phyloP scores from a whole-genome alignment of 2,329 filamentous ascomycete genomes.

The Arthroderma uncinatum region DNA sequence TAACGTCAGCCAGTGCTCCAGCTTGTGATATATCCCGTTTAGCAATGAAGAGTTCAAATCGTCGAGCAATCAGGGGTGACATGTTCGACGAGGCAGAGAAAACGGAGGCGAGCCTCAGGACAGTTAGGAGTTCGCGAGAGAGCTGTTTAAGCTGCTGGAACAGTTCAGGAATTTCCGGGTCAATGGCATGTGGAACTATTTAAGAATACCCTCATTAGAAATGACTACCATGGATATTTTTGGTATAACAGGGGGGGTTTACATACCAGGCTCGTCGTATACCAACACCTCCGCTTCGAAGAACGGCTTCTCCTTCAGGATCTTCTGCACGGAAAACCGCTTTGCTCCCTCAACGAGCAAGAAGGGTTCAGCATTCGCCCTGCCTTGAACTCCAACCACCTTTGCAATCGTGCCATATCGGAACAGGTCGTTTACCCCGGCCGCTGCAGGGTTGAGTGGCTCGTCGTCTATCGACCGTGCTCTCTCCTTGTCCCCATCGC shows the following conservation, averaged over 20 bases:
- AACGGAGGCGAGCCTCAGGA: slow-evolving; percentile 75
- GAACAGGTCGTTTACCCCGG: slow-evolving; percentile 64
- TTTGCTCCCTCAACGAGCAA: slow-evolving; percentile 77
- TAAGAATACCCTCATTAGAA: background rate
- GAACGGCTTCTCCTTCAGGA: slow-evolving; percentile 68
- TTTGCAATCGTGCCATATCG: slow-evolving; percentile 70
- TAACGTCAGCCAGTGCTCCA: slow-evolving; percentile 83
- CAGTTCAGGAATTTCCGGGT: slow-evolving; percentile 55
- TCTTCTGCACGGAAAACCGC: slow-evolving; percentile 62
- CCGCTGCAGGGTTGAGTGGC: slow-evolving; percentile 48
- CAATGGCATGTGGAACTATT: slow-evolving; percentile 36
- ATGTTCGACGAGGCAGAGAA: slow-evolving; percentile 60
- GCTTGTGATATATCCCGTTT: slow-evolving; percentile 73
- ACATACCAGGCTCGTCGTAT: slow-evolving; percentile 57
- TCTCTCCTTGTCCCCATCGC: slow-evolving; percentile 46
- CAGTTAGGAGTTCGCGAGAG: slow-evolving; percentile 73
- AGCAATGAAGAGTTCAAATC: slow-evolving; percentile 77
- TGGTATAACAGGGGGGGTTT: background rate
- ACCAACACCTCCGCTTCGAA: slow-evolving; percentile 71
- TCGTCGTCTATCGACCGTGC: slow-evolving; percentile 34
- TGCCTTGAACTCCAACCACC: slow-evolving; percentile 66
- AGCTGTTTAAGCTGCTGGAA: slow-evolving; percentile 75
- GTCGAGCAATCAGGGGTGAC: slow-evolving; percentile 72
- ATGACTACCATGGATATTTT: background rate
- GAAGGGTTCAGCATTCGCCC: slow-evolving; percentile 63